phyloP scores from a whole-genome alignment of 352 stramenopile species.

The Elongisporangium prolatum region DNA sequence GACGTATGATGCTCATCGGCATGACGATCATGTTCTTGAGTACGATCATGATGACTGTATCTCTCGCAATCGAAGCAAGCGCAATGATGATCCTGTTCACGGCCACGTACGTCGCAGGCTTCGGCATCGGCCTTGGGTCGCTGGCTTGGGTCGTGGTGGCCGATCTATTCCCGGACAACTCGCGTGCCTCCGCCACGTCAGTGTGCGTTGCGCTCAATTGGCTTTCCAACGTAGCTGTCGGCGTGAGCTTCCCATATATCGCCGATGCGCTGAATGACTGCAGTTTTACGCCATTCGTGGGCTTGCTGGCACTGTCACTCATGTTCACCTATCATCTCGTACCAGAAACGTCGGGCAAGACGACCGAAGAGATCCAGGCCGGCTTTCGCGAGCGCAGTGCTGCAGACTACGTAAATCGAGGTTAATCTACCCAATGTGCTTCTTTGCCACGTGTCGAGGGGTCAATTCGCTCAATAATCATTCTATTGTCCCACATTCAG shows the following conservation, averaged over 20 bases:
- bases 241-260: conserved; percentile 27
- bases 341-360: conserved; percentile 26
- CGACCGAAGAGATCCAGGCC: conserved; percentile 22
- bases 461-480: no score
- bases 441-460: no score
- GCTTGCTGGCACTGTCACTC: conserved; percentile 11
- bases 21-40: conserved; percentile 14
- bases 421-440: neutral
- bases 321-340: conserved; percentile 22
- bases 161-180: conserved; percentile 17
- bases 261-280: conserved; percentile 15
- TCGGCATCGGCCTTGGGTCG: conserved; percentile 25
- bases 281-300: conserved; percentile 22
- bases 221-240: conserved; percentile 25
- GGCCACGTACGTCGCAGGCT: conserved; percentile 38
- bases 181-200: conserved; percentile 24
- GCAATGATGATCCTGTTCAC: conserved; percentile 46
- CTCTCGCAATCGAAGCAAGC: conserved; percentile 17
- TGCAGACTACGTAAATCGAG: neutral
- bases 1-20: conserved; percentile 13
- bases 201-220: conserved; percentile 19
- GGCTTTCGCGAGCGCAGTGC: conserved; percentile 12
- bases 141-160: conserved; percentile 28
- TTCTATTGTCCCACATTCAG: no score
- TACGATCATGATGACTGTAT: conserved; percentile 38